Evolutionary conservation across 768 basidiomycete genomes (phyloP).

Genomic region (Suillus bovinus): DNA sequence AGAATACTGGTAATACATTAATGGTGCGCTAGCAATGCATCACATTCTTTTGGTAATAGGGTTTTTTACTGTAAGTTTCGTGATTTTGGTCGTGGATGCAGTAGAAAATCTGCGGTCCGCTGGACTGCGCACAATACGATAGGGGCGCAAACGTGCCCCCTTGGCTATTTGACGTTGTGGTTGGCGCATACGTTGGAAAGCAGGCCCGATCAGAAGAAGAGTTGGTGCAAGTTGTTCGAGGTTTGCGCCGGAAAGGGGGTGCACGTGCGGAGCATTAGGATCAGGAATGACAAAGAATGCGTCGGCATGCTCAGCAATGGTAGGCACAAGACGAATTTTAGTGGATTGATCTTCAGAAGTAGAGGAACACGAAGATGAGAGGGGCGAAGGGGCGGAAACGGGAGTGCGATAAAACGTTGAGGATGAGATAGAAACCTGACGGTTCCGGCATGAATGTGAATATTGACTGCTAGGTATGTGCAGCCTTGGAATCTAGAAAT

Average conservation of each 20-base stretch:
- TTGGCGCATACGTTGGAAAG: constrained; percentile 47
- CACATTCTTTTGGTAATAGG: constrained; percentile 1
- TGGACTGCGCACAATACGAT: constrained; percentile 41
- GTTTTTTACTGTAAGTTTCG: neutral
- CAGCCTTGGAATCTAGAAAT: neutral
- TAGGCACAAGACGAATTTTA: constrained; percentile 47
- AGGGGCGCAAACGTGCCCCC: constrained; percentile 57
- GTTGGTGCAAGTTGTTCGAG: constrained; percentile 20
- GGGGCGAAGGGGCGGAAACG: constrained; percentile 34
- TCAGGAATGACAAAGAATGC: constrained; percentile 50
- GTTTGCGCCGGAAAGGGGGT: constrained; percentile 15
- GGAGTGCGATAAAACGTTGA: constrained; percentile 42
- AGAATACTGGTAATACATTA: constrained; percentile 16
- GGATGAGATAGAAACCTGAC: constrained; percentile 40
- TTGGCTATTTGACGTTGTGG: constrained; percentile 41
- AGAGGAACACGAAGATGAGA: constrained; percentile 15
- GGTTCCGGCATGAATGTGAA: constrained; percentile 18
- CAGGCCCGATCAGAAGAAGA: constrained; percentile 51
- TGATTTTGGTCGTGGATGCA: neutral
- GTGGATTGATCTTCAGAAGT: constrained; percentile 14
- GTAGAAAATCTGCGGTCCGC: constrained; percentile 14
- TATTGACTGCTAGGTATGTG: constrained; percentile 4
- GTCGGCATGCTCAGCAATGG: constrained; percentile 52
- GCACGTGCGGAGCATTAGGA: constrained; percentile 23
- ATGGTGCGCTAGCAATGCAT: constrained; percentile 21